Conservation (phyloP, 352 stramenopile genomes). For the Globisporangium okanoganense region DNA sequence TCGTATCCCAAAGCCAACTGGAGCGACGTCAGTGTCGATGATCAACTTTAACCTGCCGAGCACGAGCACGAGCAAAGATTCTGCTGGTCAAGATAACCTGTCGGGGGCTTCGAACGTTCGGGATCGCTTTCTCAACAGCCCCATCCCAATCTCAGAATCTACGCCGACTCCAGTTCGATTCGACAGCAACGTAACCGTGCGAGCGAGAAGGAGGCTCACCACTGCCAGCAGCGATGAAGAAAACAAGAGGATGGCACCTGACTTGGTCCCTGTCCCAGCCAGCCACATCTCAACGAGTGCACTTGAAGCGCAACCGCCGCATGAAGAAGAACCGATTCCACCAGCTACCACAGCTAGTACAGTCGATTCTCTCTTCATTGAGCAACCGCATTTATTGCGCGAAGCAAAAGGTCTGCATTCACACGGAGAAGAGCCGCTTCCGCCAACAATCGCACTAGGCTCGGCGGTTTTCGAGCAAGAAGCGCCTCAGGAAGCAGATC, state of each 20-base stretch:
- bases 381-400: not conserved
- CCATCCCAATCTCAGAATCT: conserved; percentile 10
- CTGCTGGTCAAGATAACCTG: not conserved
- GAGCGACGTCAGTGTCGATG: conserved; percentile 3
- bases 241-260: not conserved
- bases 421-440: conserved; percentile 1
- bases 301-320: not conserved
- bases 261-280: conserved; percentile 1
- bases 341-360: not conserved
- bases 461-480: not conserved
- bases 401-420: not conserved
- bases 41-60: not conserved
- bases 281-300: not conserved
- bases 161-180: conserved; percentile 1
- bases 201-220: conserved; percentile 1
- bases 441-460: not conserved
- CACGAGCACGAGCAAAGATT: not conserved
- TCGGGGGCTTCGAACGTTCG: not conserved
- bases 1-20: conserved; percentile 3
- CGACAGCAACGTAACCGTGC: conserved; percentile 15
- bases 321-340: not conserved
- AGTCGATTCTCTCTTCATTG: not conserved
- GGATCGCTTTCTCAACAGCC: conserved; percentile 11
- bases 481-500: not conserved
- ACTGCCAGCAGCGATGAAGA: not conserved